Evolutionary conservation across 495 filamentous ascomycete genomes (phyloP), one percentile per base, ranked within the genome.

Genomic region (Trichoderma orchidacearum): DNA sequence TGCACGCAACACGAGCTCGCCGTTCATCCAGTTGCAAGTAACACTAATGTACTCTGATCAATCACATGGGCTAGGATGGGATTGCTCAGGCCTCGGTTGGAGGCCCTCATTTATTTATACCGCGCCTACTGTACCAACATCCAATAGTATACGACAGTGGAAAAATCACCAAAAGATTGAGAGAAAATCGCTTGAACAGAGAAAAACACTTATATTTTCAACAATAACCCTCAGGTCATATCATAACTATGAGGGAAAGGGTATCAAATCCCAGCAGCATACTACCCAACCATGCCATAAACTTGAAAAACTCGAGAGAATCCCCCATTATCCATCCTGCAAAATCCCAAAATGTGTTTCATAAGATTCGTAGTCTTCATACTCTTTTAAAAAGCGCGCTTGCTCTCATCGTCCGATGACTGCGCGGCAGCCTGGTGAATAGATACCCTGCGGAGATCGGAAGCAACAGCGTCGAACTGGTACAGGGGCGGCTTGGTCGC

Each of bases 401-500:
- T 48, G 41, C 41, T 48, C 41, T 48, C 41, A 12, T 48, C 41
- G 15, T 48, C 41, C 41, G 41, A 48, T 17, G 41, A 48, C 7
- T 18, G 7, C 18, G 11, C 21, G 21, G 41, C 21, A 13, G 41
- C 41, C 13, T 48, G 41, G 41, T 48, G 41, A 17, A 48, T 28
- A 15, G 41, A 48, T 11, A 13, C 41, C 21, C 41, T 15, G 41
- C 41, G 41, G 18, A 48, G 21, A 12, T 48, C 41, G 13, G 41
- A 48, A 4, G 41, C 21, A 23, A 48, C 41, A 11, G 13, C 21
- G 41, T 35, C 31, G 23, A 56, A 35, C 23, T 61, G 58, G 23
- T 65, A 57, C 2, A 62, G 30, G 2, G 56, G 38, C 17, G 36
- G 53, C 21, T 58, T 56, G 29, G 59, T 57, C 18, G 75, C 65